Conservation (phyloP, 768 basidiomycete genomes). For the Rhodotorula paludigena region DNA sequence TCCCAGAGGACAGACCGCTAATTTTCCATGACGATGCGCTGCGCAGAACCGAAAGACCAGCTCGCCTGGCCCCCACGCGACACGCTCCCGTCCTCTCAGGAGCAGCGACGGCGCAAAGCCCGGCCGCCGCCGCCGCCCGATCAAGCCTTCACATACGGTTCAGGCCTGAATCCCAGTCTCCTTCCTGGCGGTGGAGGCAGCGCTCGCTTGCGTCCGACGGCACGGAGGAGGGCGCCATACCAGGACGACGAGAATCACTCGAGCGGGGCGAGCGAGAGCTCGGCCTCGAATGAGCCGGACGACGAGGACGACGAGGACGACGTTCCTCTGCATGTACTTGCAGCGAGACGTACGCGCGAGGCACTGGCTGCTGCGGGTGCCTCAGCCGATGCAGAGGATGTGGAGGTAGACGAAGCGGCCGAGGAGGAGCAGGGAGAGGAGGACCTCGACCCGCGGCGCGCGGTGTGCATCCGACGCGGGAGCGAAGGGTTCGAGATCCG, state of each 20-base stretch:
- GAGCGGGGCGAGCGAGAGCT: not conserved
- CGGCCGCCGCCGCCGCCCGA: not conserved
- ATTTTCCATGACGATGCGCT: not conserved
- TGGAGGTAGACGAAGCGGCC: not conserved
- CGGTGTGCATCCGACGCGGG: conserved; percentile 28
- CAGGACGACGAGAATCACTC: not conserved
- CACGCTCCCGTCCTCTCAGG: conserved; percentile 15
- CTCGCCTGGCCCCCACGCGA: conserved; percentile 42
- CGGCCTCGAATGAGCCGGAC: not conserved
- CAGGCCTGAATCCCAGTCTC: conserved; percentile 46
- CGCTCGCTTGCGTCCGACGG: not conserved
- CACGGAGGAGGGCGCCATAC: not conserved
- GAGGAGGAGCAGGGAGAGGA: conserved; percentile 11
- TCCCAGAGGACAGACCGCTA: no score
- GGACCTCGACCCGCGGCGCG: conserved; percentile 13
- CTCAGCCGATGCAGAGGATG: not conserved
- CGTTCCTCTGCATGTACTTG: conserved; percentile 22
- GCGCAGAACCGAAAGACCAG: conserved; percentile 27
- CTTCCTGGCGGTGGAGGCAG: not conserved
- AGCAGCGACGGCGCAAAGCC: not conserved
- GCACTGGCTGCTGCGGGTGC: not conserved
- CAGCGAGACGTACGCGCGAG: not conserved
- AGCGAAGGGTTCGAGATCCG: conserved; percentile 36
- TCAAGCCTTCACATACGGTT: conserved; percentile 47
- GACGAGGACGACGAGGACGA: conserved; percentile 21